Base-by-base conservation (phyloP, 208 protist genomes). In the Leishmania braziliensis region DNA sequence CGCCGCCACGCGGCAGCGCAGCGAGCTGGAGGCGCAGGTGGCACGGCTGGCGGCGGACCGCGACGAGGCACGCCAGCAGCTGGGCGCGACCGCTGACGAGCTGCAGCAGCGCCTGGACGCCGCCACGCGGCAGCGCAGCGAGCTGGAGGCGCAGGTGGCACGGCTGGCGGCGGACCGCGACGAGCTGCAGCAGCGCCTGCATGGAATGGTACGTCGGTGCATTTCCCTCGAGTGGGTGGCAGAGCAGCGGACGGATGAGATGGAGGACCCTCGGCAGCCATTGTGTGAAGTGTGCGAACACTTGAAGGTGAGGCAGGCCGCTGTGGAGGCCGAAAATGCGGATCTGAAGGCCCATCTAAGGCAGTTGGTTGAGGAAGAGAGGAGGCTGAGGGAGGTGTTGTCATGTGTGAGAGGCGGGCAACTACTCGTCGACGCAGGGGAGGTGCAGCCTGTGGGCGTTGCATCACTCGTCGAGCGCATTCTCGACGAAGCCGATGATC, bases 101-200 rank as follows among this genome's bases (percentile, higher is more conserved):
- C n/a, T n/a, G n/a, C n/a, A n/a, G n/a, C n/a, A n/a, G n/a, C n/a
- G n/a, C n/a, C n/a, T n/a, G n/a, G n/a, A n/a, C n/a, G n/a, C n/a
- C n/a, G n/a, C n/a, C n/a, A n/a, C n/a, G n/a, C n/a, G n/a, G n/a
- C n/a, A n/a, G n/a, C n/a, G n/a, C n/a, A n/a, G n/a, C n/a, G n/a
- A n/a, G n/a, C n/a, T n/a, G n/a, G n/a, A n/a, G n/a, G n/a, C n/a
- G n/a, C n/a, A n/a, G n/a, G n/a, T n/a, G n/a, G n/a, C n/a, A n/a
- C n/a, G n/a, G n/a, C n/a, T n/a, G n/a, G n/a, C n/a, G 53, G 58
- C 54, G 23, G 85, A 84, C 39, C 82, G 82, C 75, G 80, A 84
- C 23, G 62, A 66, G 23, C 16, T 71, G 50, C 56, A 54, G 26
- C 0, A 63, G 65, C 54, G 33, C 20, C 51, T 81, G 16, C 62